Conservation (phyloP, 139 green algal genomes). For the Micractinium conductrix region DNA sequence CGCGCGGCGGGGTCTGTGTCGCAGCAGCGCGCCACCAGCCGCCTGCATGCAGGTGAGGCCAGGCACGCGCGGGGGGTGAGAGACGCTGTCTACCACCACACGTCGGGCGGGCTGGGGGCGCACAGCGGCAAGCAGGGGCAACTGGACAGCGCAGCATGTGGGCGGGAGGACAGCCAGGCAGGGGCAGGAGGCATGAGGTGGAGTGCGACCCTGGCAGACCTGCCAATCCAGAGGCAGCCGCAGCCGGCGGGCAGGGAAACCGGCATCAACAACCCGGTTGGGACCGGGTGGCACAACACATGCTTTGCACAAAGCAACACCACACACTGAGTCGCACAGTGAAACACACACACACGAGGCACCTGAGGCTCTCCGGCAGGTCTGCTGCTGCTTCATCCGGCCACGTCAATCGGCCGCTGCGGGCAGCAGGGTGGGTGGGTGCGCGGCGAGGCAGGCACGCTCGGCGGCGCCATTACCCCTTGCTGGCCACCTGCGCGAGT, state of each 20-base stretch:
- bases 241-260: too few species aligned
- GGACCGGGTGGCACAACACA: too few species aligned
- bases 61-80: background rate
- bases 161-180: background rate
- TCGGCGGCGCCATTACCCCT: background rate
- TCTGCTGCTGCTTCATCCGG: conserved; percentile 14
- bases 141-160: background rate
- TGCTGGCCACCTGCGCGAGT: background rate
- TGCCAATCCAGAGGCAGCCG: too few species aligned
- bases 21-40: conserved; percentile 58
- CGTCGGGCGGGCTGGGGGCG: background rate
- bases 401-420: conserved; percentile 53
- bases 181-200: background rate
- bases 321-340: too few species aligned
- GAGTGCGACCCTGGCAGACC: background rate
- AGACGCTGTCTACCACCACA: background rate
- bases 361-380: background rate
- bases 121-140: background rate
- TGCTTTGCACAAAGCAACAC: too few species aligned
- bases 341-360: background rate
- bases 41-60: background rate
- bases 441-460: background rate
- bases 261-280: too few species aligned
- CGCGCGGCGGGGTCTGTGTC: conserved; percentile 41
- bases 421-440: background rate